Evolutionary conservation across 192 early-diverging fungal genomes (phyloP), one percentile per base, ranked within the genome.

Genomic region (Coemansia sp.): DNA sequence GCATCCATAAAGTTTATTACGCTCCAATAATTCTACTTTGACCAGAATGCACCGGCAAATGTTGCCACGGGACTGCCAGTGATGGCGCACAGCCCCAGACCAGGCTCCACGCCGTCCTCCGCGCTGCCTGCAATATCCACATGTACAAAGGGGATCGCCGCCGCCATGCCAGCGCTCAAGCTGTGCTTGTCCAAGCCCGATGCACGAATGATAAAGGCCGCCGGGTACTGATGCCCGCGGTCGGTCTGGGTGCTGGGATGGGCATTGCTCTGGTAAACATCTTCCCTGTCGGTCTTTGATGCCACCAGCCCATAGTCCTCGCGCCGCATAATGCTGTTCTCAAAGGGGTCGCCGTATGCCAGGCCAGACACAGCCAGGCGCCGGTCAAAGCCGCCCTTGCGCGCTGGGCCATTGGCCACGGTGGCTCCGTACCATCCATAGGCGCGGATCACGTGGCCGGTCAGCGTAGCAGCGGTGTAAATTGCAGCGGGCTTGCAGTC

Each of bases 151-250:
- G 86, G 84, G 50, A 95, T 87, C 36, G 86, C 90, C 3, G 81
- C 60, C 8, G 84, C 68, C 50, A 63, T 57, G 35, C 82, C 79
- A 23, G 88, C 82, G 21, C 82, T 74, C 58, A 90, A 68, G 43
- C 92, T 89, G 72, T 93, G 88, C 55, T 85, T 69, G 66, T 88
- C 77, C 46, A 95, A 59, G 2, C 94, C 92, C 24, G 92, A 88
- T 3, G 93, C 92, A 62, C 91, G 71, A 42, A 86, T 69, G 76
- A 95, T 86, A 62, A 92, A 94, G 10, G 91, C 94, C 16, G 90
- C 92, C 31, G 94, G 94, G 74, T 87, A 94, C 70, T 92, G 89
- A 69, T 95, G 94, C 13, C 92, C 94, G 66, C 94, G 88, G 64
- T 82, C 69, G 13, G 91, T 95, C 73, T 75, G 64, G 3, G 84